A percentile compares a stretch with the other conserved stretches of the same genome.
phyloP scores from a whole-genome alignment of 495 filamentous ascomycete species.

The Hypoxylon crocopeplum region DNA sequence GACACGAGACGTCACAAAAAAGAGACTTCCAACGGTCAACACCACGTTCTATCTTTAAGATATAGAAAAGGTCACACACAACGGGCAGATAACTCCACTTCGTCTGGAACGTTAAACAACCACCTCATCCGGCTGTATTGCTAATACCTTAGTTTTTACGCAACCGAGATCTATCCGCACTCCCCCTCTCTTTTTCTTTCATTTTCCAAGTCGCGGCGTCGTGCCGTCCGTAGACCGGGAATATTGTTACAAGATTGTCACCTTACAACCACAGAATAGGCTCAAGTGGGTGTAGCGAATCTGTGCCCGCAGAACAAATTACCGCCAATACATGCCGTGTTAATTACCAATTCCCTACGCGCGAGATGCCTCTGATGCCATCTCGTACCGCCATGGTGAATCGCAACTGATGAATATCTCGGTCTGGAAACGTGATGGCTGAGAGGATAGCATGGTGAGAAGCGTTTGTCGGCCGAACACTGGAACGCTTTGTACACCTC shows the following conservation, averaged over 20 bases:
- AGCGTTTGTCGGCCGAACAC: constrained; percentile 23
- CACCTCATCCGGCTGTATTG: constrained; percentile 34
- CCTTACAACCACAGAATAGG: constrained; percentile 18
- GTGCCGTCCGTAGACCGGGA: constrained; percentile 25
- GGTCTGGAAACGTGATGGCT: not conserved
- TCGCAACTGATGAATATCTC: constrained; percentile 5
- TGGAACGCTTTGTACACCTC: constrained; percentile 11
- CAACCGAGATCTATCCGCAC: constrained; percentile 33
- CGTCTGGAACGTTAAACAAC: constrained; percentile 28
- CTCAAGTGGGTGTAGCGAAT: constrained; percentile 28
- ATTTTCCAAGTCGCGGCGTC: constrained; percentile 12
- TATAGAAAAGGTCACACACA: too few relatives aligned
- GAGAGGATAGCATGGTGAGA: too few relatives aligned
- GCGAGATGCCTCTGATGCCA: constrained; percentile 23
- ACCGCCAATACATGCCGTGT: constrained; percentile 15
- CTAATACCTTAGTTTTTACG: constrained; percentile 23
- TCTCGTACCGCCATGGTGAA: constrained; percentile 20
- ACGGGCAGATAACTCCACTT: constrained; percentile 18
- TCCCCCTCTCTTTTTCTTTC: constrained; percentile 18
- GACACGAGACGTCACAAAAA: not conserved
- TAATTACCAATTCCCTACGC: constrained; percentile 8
- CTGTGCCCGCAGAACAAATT: constrained; percentile 23
- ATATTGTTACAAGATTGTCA: constrained; percentile 17
- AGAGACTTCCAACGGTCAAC: not conserved
- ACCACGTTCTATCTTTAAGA: constrained; percentile 4